Evolutionary conservation across 2,329 filamentous ascomycete genomes (phyloP).

Genomic region (Alternaria brassicicola): DNA sequence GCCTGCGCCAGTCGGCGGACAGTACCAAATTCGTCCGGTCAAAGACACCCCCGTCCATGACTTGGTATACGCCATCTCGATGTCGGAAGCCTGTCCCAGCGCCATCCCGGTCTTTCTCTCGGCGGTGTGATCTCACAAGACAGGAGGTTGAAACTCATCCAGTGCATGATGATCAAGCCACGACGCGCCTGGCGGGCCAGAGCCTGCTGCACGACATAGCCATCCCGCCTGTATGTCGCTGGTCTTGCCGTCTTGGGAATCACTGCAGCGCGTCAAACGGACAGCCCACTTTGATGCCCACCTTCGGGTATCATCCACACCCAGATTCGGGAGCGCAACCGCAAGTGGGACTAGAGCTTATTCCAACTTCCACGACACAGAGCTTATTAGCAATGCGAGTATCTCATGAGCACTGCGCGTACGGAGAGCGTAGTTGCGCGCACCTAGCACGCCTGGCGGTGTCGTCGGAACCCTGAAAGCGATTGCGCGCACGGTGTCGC

Average conservation of each 20-base stretch:
- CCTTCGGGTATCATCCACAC: slow-evolving; percentile 27
- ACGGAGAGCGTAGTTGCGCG: background rate
- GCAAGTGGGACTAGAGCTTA: slow-evolving; percentile 44
- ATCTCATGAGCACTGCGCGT: slow-evolving; percentile 1
- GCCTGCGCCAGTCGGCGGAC: slow-evolving; percentile 5
- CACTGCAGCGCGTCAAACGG: slow-evolving; percentile 24
- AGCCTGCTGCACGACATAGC: slow-evolving; percentile 31
- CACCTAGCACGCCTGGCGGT: slow-evolving; percentile 7
- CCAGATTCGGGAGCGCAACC: slow-evolving; percentile 35
- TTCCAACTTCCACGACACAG: slow-evolving; percentile 30
- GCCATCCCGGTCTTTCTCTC: slow-evolving; percentile 9
- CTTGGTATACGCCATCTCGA: slow-evolving; percentile 4
- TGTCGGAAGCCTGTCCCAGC: slow-evolving; percentile 13
- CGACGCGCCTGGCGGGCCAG: slow-evolving; percentile 17
- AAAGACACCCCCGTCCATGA: background rate
- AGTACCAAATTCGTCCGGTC: slow-evolving; percentile 7
- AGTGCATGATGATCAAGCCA: slow-evolving; percentile 19
- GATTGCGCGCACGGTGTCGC: slow-evolving; percentile 3
- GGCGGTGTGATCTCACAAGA: slow-evolving; percentile 14
- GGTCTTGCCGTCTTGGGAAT: slow-evolving; percentile 30
- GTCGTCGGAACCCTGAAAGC: slow-evolving; percentile 2
- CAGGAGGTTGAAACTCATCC: slow-evolving; percentile 21
- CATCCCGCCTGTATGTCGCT: slow-evolving; percentile 28
- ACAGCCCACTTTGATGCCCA: slow-evolving; percentile 32
- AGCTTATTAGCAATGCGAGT: background rate